Base-by-base conservation (phyloP, 805 yeast genomes). In the Dipodascopsis uninucleata region DNA sequence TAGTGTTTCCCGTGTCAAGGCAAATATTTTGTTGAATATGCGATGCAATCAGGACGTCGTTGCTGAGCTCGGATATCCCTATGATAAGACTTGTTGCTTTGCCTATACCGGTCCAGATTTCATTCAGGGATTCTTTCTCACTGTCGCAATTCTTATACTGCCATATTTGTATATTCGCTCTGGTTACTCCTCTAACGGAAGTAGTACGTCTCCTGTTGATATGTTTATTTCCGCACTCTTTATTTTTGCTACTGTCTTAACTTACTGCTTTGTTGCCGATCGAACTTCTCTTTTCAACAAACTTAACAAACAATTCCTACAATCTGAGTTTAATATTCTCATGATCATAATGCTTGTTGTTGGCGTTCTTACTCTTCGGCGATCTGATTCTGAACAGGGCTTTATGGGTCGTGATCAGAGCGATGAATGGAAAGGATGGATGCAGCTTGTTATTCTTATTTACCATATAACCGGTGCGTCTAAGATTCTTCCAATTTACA, bases 361-460 rank as follows among this genome's bases (percentile, higher is more conserved):
- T 24, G 57, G 50, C 10, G 26, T 31, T 7, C 29, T 43, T 12
- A 39, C 47, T 2, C 10, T 42, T 7, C 42, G 43, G 22, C 41
- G 36, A 25, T 46, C 57, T 12, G 40, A 33, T 21, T 17, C 38
- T 14, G 58, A 53, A 36, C 53, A 47, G 31, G 49, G 56, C 6
- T 56, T 56, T 39, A 55, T 56, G 49, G 58, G 54, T 31, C 50
- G 59, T n/a, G 53, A 56, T 28, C 59, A 56, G 52, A 48, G 53
- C 10, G 50, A 56, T 24, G 59, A 56, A 28, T 56, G 59, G 59
- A 55, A 56, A 36, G 59, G 59, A 6, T 56, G 59, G 59, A 56
- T 56, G 59, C 59, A 56, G 47, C 37, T 56, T 31, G 39, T 52
- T 34, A 51, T 56, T 36, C 40, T 56, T 33, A 53, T 56, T 32